phyloP scores from a whole-genome alignment of 2,329 filamentous ascomycete species.

The Diaporthe vaccinii region DNA sequence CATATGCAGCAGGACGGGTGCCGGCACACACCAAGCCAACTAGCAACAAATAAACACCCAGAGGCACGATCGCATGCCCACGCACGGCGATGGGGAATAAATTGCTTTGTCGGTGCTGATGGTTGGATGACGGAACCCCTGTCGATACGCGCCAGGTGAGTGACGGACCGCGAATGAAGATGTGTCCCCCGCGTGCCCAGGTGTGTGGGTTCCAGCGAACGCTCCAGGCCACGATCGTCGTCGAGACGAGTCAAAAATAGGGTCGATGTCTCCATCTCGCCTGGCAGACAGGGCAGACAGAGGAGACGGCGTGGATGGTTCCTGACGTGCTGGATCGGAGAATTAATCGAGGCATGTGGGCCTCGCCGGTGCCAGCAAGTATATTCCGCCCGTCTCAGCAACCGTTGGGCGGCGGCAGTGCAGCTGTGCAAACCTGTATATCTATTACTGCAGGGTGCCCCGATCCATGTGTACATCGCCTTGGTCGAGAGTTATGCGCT shows the following conservation, averaged over 20 bases:
- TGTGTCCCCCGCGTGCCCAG: constrained; percentile 9
- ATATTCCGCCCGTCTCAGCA: constrained; percentile 1
- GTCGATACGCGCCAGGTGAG: not conserved
- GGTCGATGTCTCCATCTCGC: not conserved
- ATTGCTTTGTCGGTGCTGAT: not conserved
- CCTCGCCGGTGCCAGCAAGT: not conserved
- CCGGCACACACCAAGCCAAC: constrained; percentile 16
- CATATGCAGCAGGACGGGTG: constrained; percentile 9
- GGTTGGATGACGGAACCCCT: not conserved
- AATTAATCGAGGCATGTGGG: constrained; percentile 24
- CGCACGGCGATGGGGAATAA: not conserved
- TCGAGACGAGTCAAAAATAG: constrained; percentile 20
- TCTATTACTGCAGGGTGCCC: not conserved
- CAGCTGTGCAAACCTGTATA: constrained; percentile 15
- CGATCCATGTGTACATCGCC: constrained; percentile 11
- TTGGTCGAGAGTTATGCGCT: not conserved
- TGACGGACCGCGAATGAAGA: not conserved
- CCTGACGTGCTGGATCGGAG: constrained; percentile 23
- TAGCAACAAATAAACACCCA: constrained; percentile 6
- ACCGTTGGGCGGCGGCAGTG: constrained; percentile 24
- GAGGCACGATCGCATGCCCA: not conserved
- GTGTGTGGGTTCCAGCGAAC: constrained; percentile 14
- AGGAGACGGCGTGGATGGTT: constrained; percentile 1
- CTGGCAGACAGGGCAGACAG: not conserved
- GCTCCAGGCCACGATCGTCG: constrained; percentile 31